Evolutionary conservation across 2,329 filamentous ascomycete genomes (phyloP).

Genomic region (Fusarium praegraminearum): DNA sequence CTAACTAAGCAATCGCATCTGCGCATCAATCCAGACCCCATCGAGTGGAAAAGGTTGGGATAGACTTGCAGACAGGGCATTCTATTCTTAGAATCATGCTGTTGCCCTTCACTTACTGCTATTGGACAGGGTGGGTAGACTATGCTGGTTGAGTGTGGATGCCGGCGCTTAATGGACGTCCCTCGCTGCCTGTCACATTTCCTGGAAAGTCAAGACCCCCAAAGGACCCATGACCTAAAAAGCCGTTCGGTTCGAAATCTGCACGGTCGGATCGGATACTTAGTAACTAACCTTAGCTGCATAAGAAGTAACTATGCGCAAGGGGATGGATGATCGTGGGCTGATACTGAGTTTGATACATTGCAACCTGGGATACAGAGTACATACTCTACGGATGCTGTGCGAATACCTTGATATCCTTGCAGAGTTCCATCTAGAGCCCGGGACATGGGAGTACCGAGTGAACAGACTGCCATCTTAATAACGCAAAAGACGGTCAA

Average conservation of each 20-base stretch:
- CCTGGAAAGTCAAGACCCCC: slow-evolving; percentile 2
- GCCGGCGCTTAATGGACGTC: slow-evolving; percentile 46
- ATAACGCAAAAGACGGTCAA: slow-evolving; percentile 13
- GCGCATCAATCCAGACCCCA: slow-evolving; percentile 28
- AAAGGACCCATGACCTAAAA: slow-evolving; percentile 27
- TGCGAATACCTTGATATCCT: slow-evolving; percentile 5
- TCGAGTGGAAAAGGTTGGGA: slow-evolving; percentile 37
- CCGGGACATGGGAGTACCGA: background rate
- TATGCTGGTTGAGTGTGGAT: slow-evolving; percentile 44
- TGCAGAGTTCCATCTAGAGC: slow-evolving; percentile 8
- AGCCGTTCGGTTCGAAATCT: slow-evolving; percentile 21
- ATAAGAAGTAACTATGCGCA: slow-evolving; percentile 37
- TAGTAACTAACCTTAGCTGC: slow-evolving; percentile 7
- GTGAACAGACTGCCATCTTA: background rate
- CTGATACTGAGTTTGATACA: slow-evolving; percentile 30
- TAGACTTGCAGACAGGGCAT: slow-evolving; percentile 26
- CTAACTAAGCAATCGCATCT: slow-evolving; percentile 3
- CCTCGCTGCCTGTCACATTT: slow-evolving; percentile 40
- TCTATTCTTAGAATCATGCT: slow-evolving; percentile 46
- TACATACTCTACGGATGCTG: background rate
- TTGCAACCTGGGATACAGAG: background rate
- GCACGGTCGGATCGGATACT: slow-evolving; percentile 29
- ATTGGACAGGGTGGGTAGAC: slow-evolving; percentile 37
- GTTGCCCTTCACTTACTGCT: slow-evolving; percentile 2
- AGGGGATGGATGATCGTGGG: slow-evolving; percentile 21